Evolutionary conservation across 176 grass and related monocot species (phyloP), one percentile per base, ranked within the genome.

Genomic region (Elaeis guineensis): DNA sequence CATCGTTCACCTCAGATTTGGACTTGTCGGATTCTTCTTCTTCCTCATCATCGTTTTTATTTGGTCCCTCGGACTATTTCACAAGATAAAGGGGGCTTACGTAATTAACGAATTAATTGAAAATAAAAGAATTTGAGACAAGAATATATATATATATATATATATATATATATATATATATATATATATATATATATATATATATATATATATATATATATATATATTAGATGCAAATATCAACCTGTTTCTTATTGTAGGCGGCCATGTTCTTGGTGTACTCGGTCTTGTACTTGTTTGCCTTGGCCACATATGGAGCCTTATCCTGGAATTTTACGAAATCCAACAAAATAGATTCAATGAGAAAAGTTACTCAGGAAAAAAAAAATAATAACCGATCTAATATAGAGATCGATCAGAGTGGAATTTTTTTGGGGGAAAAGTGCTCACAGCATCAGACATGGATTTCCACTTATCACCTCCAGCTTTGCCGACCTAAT

Each of bases 1-100:
- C 90, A 1, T 95, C 89, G 25, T 90, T 78, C 1, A 95, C 69
- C 74, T 95, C 90, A 0, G 90, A 95, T 66, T 95, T 90, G 15
- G 90, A 95, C 71, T 95, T 95, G 83, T 95, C 90, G 5, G 90
- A 95, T 14, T 95, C 90, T 30, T 92, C 93, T 25, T 92, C 93
- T 5, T 98, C 87, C 3, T 87, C 92, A 0, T 84, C 92, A 21
- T 79, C 76, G 58, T 76, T 76, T 68, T 83, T 80, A 6, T 66
- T 54, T 0, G 69, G 25, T 64, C 25, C 59, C 11, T 59, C 70
- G 1, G 70, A 39, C 70, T 73, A 35, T 44, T 63, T 44, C 8
- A 12, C 35, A 44, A 44, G 8, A 44, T 14, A 39, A 44, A 12
- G 0, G 35, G 8, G 8, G 35, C 11, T 6, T 9, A 14, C 12